Evolutionary conservation across 2,329 filamentous ascomycete species (phyloP).

Genomic region (Fusarium hostae): DNA sequence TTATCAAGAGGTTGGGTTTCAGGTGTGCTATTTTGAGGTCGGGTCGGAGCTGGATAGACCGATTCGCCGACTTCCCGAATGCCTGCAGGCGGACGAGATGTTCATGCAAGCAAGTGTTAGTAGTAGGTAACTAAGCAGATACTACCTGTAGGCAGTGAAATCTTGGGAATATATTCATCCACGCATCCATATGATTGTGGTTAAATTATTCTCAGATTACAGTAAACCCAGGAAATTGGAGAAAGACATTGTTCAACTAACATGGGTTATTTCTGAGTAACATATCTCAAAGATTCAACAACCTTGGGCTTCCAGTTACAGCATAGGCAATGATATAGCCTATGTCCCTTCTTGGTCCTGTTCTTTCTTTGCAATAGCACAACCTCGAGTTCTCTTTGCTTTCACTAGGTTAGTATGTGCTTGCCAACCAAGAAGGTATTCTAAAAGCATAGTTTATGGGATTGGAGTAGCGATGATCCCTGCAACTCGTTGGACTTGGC

Average conservation of each 20-base stretch:
- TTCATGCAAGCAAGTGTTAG: neutral
- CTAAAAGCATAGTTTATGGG: neutral
- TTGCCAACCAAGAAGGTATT: neutral
- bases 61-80: slow-evolving; percentile 16
- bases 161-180: neutral
- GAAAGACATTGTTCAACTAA: neutral
- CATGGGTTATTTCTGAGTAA: neutral
- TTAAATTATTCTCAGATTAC: neutral
- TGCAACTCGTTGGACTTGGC: neutral
- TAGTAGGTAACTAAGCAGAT: neutral
- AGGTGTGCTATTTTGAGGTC: slow-evolving; percentile 24
- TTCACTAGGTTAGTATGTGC: neutral
- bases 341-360: neutral
- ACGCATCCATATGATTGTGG: neutral
- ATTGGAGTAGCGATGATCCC: neutral
- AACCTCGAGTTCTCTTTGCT: neutral
- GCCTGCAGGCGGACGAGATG: neutral
- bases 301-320: too few relatives aligned
- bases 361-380: neutral
- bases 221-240: neutral
- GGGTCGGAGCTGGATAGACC: slow-evolving; percentile 16
- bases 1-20: slow-evolving; percentile 23
- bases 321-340: too few relatives aligned
- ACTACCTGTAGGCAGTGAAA: neutral
- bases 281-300: neutral